These are phyloP conservation scores for Drechslera avenae DNA, from an alignment of 2,329 filamentous ascomycete genomes.

Conservation along the genomic window DNA sequence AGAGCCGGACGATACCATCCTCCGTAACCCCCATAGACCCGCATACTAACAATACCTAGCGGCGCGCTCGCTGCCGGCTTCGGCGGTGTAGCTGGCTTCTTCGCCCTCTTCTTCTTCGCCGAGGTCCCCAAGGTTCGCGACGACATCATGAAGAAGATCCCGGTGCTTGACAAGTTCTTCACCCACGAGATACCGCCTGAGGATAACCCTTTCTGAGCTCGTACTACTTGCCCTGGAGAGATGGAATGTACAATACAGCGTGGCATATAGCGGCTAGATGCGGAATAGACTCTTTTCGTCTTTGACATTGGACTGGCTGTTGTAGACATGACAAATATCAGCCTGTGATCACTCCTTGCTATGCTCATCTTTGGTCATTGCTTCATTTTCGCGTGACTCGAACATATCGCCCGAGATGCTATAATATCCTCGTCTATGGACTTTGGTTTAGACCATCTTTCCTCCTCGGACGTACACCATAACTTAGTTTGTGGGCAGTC, in stretches of 20 bases:
- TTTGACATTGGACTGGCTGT: slow-evolving; percentile 1
- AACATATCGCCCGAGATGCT: slow-evolving; percentile 22
- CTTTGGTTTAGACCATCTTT: slow-evolving; percentile 1
- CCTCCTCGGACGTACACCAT: neutral
- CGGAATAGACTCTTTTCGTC: slow-evolving; percentile 40
- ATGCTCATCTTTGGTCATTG: slow-evolving; percentile 19
- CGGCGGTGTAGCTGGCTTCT: slow-evolving; percentile 62
- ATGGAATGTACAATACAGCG: slow-evolving; percentile 28
- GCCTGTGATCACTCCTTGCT: no score
- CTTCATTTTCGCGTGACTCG: slow-evolving; percentile 35
- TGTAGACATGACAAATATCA: neutral
- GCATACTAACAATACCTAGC: slow-evolving; percentile 26
- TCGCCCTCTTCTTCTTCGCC: slow-evolving; percentile 68
- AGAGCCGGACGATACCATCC: neutral
- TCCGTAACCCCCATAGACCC: neutral
- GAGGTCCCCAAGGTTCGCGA: slow-evolving; percentile 66
- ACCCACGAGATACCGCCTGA: slow-evolving; percentile 63
- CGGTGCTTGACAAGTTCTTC: slow-evolving; percentile 63
- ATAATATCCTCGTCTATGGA: slow-evolving; percentile 3
- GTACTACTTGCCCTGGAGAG: neutral
- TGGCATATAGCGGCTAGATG: slow-evolving; percentile 25
- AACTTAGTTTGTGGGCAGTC: slow-evolving; percentile 63
- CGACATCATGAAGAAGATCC: slow-evolving; percentile 66
- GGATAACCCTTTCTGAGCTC: slow-evolving; percentile 63
- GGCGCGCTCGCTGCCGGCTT: slow-evolving; percentile 58